Evolutionary conservation across 2,329 filamentous ascomycete genomes (phyloP), one percentile per base, ranked within the genome.

Genomic region (Clonostachys byssicola): DNA sequence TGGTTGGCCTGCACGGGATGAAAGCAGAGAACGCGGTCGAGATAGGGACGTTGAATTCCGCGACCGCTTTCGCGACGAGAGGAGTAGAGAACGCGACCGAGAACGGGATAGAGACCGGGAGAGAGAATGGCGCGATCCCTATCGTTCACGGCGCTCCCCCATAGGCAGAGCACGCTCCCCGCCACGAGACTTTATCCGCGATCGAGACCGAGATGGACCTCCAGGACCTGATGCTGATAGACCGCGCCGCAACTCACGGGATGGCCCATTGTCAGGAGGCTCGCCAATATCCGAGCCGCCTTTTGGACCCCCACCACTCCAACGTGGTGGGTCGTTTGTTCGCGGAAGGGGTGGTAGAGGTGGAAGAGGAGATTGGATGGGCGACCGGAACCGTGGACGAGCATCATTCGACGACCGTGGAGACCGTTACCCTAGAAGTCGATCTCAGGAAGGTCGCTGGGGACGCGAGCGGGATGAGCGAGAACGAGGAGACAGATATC

Each of bases 261-360:
- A 92, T 56, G 87, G 86, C 0, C 86, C 87, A 12, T 77, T 83
- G 18, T 88, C 86, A 2, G 85, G 84, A 16, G 84, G 84, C 5
- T 89, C 87, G 4, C 82, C 81, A 10, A 83, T 81, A 18, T 88
- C 86, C 0, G 87, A 91, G 51, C 76, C 80, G 12, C 74, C 78
- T 2, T 84, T 85, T 48, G 77, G 73, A 16, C 59, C 66, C 50
- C 64, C 72, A 9, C 72, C 73, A 10, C 73, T 76, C 9, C 75
- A 76, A 47, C 77, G 78, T 12, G 78, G 83, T 17, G 75, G 77
- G 33, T 78, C 78, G 6, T 79, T 80, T 30, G 72, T 78, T 46
- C 80, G 82, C 2, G 77, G 82, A 18, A 72, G 72, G 12, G 47
- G 50, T 20, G 67, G 75, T 52, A 72, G 73, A 41, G 65, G 23